Evolutionary conservation across 2,329 filamentous ascomycete genomes (phyloP), one percentile per base, ranked within the genome.

Genomic region (Dendrostoma leiphaemia): DNA sequence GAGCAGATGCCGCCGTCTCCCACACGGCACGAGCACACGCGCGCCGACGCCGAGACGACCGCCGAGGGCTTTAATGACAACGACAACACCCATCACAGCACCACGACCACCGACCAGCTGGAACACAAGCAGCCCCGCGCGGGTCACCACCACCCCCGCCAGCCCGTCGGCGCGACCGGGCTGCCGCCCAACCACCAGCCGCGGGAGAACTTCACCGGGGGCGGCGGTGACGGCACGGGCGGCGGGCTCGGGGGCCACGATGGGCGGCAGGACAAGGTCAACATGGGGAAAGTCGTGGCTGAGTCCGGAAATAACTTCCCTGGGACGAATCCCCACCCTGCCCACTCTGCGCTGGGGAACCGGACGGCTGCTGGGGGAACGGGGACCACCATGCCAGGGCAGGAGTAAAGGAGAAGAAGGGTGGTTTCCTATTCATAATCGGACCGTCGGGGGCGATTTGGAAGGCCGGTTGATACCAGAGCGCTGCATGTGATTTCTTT

Each of bases 241-340:
- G 13, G 9, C 24, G 32, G 10, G 8, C 47, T 19, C 28, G 35
- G 9, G 35, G 35, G n/a, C 21, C 26, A 45, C 10, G 37, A 43
- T 28, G 37, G 40, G 38, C 17, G 43, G 41, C 19, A 35, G 26
- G 26, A 19, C n/a, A 2, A 12, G 26, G 17, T 32, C 17, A 29
- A 44, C 38, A 15, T 28, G 28, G 17, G 21, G 12, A 55, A 45
- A 50, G 41, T 44, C 19, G 41, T 47, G 23, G 59, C 54, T 10
- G 59, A 61, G 52, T 47, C 37, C 31, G 54, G 35, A 15, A 61
- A 61, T 6, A 61, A 61, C 29, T 61, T 61, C 53, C 57, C 57
- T 2, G 57, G 57, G 17, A 61, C 59, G 21, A 61, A 61, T 51
- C 59, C 59, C 7, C 12, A 58, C 32, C 57, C 59, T 28, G 40